These are phyloP conservation scores for Mycena sanguinolenta DNA, from an alignment of 768 basidiomycete species.

Conservation along the genomic window DNA sequence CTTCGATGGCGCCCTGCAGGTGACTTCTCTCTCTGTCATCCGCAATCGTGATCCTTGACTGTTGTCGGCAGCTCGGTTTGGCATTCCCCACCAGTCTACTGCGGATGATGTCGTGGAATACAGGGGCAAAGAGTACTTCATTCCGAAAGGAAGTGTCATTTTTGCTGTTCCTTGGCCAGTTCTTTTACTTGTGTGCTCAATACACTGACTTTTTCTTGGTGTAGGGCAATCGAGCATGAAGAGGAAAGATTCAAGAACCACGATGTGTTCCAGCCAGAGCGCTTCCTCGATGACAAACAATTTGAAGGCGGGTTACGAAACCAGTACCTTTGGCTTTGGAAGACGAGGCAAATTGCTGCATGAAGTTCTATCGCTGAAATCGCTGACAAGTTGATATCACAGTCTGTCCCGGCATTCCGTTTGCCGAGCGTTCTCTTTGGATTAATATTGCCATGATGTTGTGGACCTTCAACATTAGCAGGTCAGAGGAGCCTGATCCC, in stretches of 20 bases:
- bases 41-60: neutral
- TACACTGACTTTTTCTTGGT: neutral
- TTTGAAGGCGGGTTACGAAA: neutral
- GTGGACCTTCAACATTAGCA: neutral
- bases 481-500: neutral
- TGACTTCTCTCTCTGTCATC: neutral
- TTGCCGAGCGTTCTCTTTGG: neutral
- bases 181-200: neutral
- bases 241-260: neutral
- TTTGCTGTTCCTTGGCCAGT: neutral
- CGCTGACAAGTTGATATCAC: neutral
- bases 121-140: conserved; percentile 1
- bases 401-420: conserved; percentile 1
- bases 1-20: conserved; percentile 4
- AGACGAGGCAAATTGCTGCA: neutral
- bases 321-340: neutral
- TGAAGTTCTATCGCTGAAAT: neutral
- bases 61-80: conserved; percentile 1
- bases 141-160: conserved; percentile 5
- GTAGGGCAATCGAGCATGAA: conserved; percentile 2
- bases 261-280: conserved; percentile 3
- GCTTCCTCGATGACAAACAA: conserved; percentile 2
- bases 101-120: neutral
- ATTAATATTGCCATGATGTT: neutral
- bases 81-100: conserved; percentile 1